Percentiles rank a stretch among this genome's conserved stretches.
Evolutionary conservation across 495 filamentous ascomycete genomes (phyloP).

Genomic region (Chaetomium cochliodes): DNA sequence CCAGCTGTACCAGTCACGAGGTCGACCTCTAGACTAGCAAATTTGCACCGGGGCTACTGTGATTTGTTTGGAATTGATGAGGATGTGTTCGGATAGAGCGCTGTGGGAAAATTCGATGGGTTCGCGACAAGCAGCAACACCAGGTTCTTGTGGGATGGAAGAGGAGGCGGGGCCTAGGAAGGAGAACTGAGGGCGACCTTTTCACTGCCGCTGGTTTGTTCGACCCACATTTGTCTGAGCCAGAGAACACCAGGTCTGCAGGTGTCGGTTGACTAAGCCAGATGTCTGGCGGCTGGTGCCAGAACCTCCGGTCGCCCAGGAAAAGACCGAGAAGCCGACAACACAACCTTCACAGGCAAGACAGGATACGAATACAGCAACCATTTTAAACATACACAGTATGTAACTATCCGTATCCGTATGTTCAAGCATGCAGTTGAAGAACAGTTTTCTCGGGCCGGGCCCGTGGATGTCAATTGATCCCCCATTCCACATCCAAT

Average conservation of each 20-base stretch:
- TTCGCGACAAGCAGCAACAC: not conserved
- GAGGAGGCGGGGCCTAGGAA: not conserved
- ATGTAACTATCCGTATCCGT: too few species aligned
- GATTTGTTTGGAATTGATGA: constrained; percentile 3
- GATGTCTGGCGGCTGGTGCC: not conserved
- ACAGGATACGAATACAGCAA: not conserved
- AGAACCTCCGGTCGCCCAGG: not conserved
- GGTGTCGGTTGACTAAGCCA: constrained; percentile 2
- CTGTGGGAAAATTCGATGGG: constrained; percentile 10
- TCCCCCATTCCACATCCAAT: not conserved
- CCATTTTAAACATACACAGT: not conserved
- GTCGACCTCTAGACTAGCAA: not conserved
- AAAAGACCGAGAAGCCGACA: constrained; percentile 2
- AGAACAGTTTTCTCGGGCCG: not conserved
- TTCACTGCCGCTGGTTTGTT: not conserved
- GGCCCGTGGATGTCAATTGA: not conserved
- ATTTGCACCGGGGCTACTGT: constrained; percentile 14
- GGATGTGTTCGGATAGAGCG: not conserved
- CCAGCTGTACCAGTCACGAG: not conserved
- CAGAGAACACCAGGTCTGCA: not conserved
- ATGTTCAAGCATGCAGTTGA: not conserved
- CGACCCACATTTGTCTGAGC: not conserved
- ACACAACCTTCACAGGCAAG: too few species aligned
- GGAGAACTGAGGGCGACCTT: not conserved
- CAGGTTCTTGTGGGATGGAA: constrained; percentile 6